Percentiles rank a stretch among this genome's conserved stretches.
These are phyloP conservation scores for Linderina pennispora DNA, from an alignment of 192 early-diverging fungal species.

Conservation along the genomic window DNA sequence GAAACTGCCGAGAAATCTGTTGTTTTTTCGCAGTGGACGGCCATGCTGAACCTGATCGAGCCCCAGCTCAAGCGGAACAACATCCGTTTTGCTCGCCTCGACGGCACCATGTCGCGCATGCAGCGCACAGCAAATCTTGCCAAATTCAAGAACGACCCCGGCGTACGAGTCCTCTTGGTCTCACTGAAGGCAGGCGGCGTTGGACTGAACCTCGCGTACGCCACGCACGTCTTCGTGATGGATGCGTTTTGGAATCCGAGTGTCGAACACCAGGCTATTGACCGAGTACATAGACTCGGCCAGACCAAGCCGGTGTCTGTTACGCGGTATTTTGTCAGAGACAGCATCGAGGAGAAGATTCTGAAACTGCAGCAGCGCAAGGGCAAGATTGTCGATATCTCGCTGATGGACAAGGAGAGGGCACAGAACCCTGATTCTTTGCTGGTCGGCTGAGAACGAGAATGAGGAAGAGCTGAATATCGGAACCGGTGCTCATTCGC, in stretches of 20 bases:
- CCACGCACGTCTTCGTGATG: constrained; percentile 63
- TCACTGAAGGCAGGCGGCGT: constrained; percentile 65
- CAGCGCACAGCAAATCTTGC: constrained; percentile 57
- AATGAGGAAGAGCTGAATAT: constrained; percentile 22
- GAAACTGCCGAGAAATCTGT: constrained; percentile 63
- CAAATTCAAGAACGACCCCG: constrained; percentile 58
- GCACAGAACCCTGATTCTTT: constrained; percentile 26
- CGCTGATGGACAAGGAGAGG: constrained; percentile 44
- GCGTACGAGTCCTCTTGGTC: constrained; percentile 56
- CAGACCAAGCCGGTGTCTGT: constrained; percentile 60
- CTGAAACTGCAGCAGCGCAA: constrained; percentile 75
- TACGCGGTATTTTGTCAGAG: constrained; percentile 58
- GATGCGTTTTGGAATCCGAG: constrained; percentile 79
- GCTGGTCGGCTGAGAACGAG: constrained; percentile 2
- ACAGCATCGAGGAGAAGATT: constrained; percentile 85
- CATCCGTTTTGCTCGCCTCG: constrained; percentile 64
- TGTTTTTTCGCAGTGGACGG: constrained; percentile 93
- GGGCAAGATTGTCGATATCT: constrained; percentile 48
- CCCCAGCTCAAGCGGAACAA: constrained; percentile 47
- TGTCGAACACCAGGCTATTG: constrained; percentile 73
- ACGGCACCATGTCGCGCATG: constrained; percentile 65
- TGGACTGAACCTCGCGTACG: constrained; percentile 72
- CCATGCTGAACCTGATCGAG: constrained; percentile 72
- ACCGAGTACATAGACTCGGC: constrained; percentile 76
- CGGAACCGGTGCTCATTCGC: constrained; percentile 31